These are phyloP conservation scores for Nicotiana tomentosiformis DNA, from an alignment of 257 asterid species.

Conservation along the genomic window DNA sequence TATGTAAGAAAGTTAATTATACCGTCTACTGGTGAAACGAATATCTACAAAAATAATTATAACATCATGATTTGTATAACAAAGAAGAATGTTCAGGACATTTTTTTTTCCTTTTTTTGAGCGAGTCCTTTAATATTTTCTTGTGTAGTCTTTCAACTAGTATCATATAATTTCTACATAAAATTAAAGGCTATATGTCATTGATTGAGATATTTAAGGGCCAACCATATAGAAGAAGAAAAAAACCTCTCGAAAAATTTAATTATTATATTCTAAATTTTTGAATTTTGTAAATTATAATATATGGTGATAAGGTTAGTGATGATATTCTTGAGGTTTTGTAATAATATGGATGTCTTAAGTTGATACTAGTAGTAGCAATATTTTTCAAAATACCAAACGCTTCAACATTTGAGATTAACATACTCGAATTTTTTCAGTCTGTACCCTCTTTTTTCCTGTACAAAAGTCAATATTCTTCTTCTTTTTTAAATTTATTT, in stretches of 20 bases:
- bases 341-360: neutral
- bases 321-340: neutral
- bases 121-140: too few species aligned
- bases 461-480: neutral
- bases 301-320: neutral
- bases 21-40: neutral
- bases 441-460: neutral
- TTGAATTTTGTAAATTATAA: neutral
- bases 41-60: neutral
- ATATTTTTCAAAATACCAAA: neutral
- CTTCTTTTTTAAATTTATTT: neutral
- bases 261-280: neutral
- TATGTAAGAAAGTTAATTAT: neutral
- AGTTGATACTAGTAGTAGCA: neutral
- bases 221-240: neutral
- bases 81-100: neutral
- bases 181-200: neutral
- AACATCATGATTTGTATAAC: too few species aligned
- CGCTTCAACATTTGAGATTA: neutral
- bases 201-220: neutral
- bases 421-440: neutral
- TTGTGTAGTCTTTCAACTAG: neutral
- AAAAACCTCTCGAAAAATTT: too few species aligned
- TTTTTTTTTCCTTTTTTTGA: too few species aligned
- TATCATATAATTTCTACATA: neutral